Evolutionary conservation across 129 eudicot species (phyloP).

Genomic region (Chrysanthemum seticuspe): DNA sequence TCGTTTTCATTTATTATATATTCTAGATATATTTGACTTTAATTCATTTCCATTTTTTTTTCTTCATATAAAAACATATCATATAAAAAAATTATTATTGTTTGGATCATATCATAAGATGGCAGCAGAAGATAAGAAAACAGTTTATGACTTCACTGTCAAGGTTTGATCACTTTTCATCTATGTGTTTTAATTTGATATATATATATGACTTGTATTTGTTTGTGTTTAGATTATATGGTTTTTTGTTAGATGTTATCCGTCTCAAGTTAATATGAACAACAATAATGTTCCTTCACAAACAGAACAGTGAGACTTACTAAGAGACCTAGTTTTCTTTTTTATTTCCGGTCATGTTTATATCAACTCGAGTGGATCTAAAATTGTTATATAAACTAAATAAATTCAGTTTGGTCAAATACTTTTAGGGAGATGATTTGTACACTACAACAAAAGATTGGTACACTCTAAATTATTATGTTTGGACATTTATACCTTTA

Average conservation of each 20-base stretch:
- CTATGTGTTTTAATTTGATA: not conserved
- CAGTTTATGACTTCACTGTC: slow-evolving; percentile 85
- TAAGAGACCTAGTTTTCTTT: too few relatives aligned
- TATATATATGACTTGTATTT: not conserved
- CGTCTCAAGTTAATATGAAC: too few relatives aligned
- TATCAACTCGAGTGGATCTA: too few relatives aligned
- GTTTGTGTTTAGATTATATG: slow-evolving; percentile 3
- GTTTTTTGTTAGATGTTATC: not conserved
- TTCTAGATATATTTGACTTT: slow-evolving; percentile 14
- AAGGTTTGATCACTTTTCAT: slow-evolving; percentile 46
- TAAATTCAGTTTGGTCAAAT: too few relatives aligned
- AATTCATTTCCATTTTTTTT: not conserved
- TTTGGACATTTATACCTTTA: too few relatives aligned
- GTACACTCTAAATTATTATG: too few relatives aligned
- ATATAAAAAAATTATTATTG: slow-evolving; percentile 9
- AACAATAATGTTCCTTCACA: too few relatives aligned
- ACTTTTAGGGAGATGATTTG: too few relatives aligned
- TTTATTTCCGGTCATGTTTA: too few relatives aligned
- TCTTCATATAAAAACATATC: not conserved
- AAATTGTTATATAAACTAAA: too few relatives aligned
- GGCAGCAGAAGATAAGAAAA: slow-evolving; percentile 54
- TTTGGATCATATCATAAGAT: slow-evolving; percentile 44
- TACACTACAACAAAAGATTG: too few relatives aligned
- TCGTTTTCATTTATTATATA: not conserved
- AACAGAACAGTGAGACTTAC: too few relatives aligned